Evolutionary conservation across 148 eudicot species (phyloP).

Genomic region (Tetragonia tetragonoides): DNA sequence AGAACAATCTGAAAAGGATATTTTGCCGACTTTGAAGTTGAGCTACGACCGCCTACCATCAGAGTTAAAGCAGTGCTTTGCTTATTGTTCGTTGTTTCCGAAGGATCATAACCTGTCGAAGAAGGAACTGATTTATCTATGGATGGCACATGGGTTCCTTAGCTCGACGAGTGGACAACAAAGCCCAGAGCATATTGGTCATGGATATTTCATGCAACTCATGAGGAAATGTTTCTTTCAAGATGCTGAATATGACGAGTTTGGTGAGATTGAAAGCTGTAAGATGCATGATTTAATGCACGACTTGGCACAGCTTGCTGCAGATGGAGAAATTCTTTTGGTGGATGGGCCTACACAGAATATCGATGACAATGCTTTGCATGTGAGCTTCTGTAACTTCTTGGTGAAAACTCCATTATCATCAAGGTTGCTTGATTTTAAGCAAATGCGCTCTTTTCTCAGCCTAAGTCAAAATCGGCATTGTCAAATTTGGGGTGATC

Average conservation of each 20-base stretch:
- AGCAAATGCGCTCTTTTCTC: neutral
- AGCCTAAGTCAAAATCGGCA: no score
- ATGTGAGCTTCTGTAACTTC: neutral
- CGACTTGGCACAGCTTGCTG: neutral
- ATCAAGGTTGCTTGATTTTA: neutral
- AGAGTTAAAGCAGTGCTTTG: neutral
- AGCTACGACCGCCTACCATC: neutral
- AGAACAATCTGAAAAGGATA: neutral
- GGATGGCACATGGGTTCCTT: constrained; percentile 12
- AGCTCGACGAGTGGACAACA: neutral
- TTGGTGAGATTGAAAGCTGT: neutral
- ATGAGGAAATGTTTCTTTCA: neutral
- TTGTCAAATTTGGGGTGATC: no score
- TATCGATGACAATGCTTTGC: neutral
- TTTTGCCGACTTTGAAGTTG: neutral
- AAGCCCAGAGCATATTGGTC: constrained; percentile 6
- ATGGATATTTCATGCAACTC: constrained; percentile 2
- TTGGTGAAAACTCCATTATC: neutral
- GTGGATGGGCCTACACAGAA: neutral
- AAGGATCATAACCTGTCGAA: neutral
- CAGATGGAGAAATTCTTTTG: neutral
- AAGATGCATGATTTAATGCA: constrained; percentile 2
- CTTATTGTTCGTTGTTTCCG: constrained; percentile 18
- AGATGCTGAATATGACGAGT: neutral
- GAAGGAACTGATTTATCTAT: neutral